Evolutionary conservation across 495 filamentous ascomycete genomes (phyloP).

Genomic region (Neurospora sp.): DNA sequence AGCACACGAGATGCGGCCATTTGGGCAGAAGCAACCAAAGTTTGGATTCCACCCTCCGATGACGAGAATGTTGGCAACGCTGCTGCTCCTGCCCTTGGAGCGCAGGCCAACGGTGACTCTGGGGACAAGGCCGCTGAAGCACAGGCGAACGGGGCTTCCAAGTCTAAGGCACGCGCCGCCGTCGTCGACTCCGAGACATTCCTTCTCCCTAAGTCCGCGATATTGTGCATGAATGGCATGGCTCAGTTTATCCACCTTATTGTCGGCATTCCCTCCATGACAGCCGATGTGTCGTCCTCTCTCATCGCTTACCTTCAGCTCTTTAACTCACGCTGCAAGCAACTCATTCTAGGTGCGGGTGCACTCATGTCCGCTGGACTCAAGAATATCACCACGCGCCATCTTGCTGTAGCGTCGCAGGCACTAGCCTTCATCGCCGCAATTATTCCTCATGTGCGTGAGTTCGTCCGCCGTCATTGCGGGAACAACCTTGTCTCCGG

Average conservation of each 20-base stretch:
- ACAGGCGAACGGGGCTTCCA: slow-evolving; percentile 44
- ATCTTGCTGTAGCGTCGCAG: slow-evolving; percentile 87
- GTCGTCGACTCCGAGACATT: slow-evolving; percentile 77
- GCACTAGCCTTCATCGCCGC: slow-evolving; percentile 79
- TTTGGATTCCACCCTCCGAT: slow-evolving; percentile 52
- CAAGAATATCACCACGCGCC: slow-evolving; percentile 93
- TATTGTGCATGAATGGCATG: slow-evolving; percentile 69
- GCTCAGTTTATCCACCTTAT: slow-evolving; percentile 75
- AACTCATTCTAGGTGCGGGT: slow-evolving; percentile 90
- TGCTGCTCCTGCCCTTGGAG: neutral
- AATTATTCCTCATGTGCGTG: slow-evolving; percentile 80
- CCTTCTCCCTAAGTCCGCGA: slow-evolving; percentile 73
- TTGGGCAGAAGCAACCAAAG: slow-evolving; percentile 61
- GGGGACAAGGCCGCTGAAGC: slow-evolving; percentile 11
- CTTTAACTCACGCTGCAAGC: slow-evolving; percentile 89
- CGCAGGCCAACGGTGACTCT: slow-evolving; percentile 15
- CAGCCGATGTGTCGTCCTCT: slow-evolving; percentile 65
- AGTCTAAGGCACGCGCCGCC: slow-evolving; percentile 62
- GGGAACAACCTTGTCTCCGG: slow-evolving; percentile 32
- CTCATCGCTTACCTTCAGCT: slow-evolving; percentile 60
- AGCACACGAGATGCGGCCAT: slow-evolving; percentile 70
- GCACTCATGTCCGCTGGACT: slow-evolving; percentile 84
- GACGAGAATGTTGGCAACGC: slow-evolving; percentile 16
- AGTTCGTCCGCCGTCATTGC: slow-evolving; percentile 77
- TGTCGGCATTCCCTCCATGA: slow-evolving; percentile 77